Evolutionary conservation across 2,329 filamentous ascomycete genomes (phyloP).

Genomic region (Cucurbitaria berberidis): DNA sequence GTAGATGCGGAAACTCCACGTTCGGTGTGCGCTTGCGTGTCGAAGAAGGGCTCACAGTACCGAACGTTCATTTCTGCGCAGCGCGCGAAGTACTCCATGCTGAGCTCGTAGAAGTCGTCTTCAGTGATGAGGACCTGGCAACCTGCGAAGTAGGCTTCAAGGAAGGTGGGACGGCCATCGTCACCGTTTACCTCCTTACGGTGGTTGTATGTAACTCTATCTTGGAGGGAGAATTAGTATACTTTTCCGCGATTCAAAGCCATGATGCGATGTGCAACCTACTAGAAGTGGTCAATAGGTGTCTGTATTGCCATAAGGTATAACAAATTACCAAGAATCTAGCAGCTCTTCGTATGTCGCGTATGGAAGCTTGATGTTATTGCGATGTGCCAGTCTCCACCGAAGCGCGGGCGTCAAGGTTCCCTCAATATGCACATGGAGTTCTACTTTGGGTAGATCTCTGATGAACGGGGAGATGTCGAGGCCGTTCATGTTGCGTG

Average conservation of each 20-base stretch:
- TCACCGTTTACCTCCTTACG: constrained; percentile 20
- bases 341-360: constrained; percentile 9
- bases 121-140: constrained; percentile 44
- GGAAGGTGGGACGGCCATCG: constrained; percentile 33
- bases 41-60: constrained; percentile 73
- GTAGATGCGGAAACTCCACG: constrained; percentile 68
- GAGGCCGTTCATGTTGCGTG: constrained; percentile 7
- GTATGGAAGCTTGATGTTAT: constrained; percentile 24
- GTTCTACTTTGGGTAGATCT: constrained; percentile 53
- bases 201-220: constrained; percentile 21
- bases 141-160: constrained; percentile 31
- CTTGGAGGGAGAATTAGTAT: not conserved
- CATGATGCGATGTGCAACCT: not conserved
- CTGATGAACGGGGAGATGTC: constrained; percentile 14
- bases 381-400: constrained; percentile 52
- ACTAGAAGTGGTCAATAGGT: not conserved
- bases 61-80: constrained; percentile 48
- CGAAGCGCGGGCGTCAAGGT: constrained; percentile 51
- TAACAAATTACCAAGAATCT: constrained; percentile 9
- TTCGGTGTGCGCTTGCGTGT: constrained; percentile 72
- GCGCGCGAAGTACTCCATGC: constrained; percentile 48
- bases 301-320: not conserved
- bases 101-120: constrained; percentile 51
- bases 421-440: constrained; percentile 57
- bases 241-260: not conserved